Percentiles rank a stretch among this genome's conserved stretches.
Evolutionary conservation across 2,329 filamentous ascomycete genomes (phyloP).

Genomic region (Trichoderma citrinoviride): DNA sequence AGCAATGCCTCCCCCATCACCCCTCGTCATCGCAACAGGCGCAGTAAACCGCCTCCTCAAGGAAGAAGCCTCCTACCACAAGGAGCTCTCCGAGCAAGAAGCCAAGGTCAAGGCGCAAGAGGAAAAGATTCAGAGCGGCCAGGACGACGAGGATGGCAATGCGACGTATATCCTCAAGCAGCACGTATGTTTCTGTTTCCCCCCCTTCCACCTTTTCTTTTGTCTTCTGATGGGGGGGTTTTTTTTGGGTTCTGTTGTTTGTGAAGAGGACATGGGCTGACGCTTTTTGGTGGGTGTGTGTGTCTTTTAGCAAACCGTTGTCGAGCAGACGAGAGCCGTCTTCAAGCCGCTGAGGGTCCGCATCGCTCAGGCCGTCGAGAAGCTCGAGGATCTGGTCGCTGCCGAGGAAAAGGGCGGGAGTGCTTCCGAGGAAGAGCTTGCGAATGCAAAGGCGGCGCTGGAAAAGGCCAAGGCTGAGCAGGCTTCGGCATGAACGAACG

Average conservation of each 20-base stretch:
- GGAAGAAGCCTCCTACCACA: conserved; percentile 87
- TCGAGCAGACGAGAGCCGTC: conserved; percentile 85
- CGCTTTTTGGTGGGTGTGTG: background rate
- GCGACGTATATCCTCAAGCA: conserved; percentile 78
- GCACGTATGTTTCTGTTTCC: conserved; percentile 62
- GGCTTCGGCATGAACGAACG: background rate
- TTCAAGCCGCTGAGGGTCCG: conserved; percentile 70
- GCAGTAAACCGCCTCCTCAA: conserved; percentile 82
- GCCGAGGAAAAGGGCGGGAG: conserved; percentile 49
- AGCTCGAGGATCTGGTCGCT: conserved; percentile 74
- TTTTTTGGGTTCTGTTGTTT: background rate
- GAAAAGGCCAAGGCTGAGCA: conserved; percentile 44
- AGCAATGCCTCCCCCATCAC: conserved; percentile 71
- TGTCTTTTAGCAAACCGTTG: conserved; percentile 62
- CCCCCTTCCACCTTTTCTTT: too few relatives aligned
- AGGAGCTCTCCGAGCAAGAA: conserved; percentile 75
- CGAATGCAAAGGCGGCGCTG: conserved; percentile 54
- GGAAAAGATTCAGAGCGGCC: conserved; percentile 52
- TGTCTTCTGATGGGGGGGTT: too few relatives aligned
- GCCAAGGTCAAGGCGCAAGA: conserved; percentile 67
- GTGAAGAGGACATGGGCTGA: background rate
- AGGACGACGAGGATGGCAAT: conserved; percentile 65
- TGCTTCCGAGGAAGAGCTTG: conserved; percentile 47
- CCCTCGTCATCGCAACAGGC: conserved; percentile 75
- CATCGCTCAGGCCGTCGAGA: conserved; percentile 68